These are phyloP conservation scores for Syzygium aromaticum DNA, from an alignment of 345 rosid species.

Conservation along the genomic window DNA sequence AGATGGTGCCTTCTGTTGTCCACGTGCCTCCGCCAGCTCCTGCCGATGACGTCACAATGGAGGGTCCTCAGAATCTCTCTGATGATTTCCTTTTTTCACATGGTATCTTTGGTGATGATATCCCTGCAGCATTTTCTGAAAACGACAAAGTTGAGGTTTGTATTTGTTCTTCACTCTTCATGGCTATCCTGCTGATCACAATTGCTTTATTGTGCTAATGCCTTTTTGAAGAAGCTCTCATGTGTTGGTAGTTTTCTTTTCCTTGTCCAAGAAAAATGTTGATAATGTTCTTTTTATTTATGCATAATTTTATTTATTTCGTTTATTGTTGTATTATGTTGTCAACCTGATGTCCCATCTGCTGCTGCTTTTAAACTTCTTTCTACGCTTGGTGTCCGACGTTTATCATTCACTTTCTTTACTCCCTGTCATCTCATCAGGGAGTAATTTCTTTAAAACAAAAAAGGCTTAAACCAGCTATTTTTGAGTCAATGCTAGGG, in stretches of 20 bases:
- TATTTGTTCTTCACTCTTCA: not conserved
- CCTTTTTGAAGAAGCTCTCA: not conserved
- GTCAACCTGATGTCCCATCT: not conserved
- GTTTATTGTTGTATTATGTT: not conserved
- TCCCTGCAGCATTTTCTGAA: not conserved
- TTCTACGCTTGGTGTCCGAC: not conserved
- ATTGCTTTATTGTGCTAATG: not conserved
- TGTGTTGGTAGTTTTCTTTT: not conserved
- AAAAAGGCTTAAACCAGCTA: not conserved
- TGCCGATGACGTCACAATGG: not conserved
- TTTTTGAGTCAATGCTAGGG: not conserved
- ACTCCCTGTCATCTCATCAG: accelerated
- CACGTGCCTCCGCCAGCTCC: not conserved
- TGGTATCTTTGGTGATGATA: not conserved
- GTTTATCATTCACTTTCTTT: not conserved
- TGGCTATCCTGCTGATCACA: not conserved
- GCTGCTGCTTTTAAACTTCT: not conserved
- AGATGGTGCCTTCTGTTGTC: not conserved
- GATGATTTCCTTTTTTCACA: not conserved
- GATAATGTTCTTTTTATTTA: accelerated
- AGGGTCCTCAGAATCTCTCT: not conserved
- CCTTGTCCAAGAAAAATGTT: accelerated
- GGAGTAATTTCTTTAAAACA: not conserved
- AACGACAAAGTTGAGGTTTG: not conserved
- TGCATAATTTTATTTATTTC: not conserved